phyloP scores from a whole-genome alignment of 805 yeast species.

The Candida bentonensis region DNA sequence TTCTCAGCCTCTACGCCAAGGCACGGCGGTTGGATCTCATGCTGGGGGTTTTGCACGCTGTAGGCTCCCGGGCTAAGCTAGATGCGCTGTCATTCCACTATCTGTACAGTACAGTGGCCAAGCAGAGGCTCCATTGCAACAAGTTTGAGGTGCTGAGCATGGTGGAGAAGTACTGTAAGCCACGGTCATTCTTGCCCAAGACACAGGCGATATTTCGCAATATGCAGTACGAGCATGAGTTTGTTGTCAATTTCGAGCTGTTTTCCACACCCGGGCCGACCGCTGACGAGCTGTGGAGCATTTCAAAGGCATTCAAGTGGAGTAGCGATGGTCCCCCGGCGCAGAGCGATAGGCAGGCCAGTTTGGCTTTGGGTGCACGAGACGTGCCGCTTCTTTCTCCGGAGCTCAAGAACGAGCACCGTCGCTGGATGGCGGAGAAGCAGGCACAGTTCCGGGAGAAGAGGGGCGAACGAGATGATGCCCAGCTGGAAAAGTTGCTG shows the following conservation, averaged over 20 bases:
- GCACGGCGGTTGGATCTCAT: background rate
- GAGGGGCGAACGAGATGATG: background rate
- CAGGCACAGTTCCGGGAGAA: background rate
- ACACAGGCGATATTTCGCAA: background rate
- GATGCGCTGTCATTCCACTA: background rate
- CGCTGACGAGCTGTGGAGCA: background rate
- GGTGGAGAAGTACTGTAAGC: background rate
- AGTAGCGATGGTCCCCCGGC: background rate
- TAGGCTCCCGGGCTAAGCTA: background rate
- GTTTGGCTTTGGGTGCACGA: background rate
- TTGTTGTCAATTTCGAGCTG: background rate
- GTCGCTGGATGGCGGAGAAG: background rate
- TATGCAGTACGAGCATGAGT: background rate
- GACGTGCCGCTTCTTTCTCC: background rate
- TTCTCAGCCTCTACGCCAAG: background rate
- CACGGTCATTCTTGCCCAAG: background rate
- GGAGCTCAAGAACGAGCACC: background rate
- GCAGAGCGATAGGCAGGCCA: background rate
- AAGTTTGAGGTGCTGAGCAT: background rate
- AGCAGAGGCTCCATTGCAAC: background rate
- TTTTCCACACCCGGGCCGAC: background rate
- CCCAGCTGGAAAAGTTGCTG: background rate
- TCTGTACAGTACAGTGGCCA: background rate
- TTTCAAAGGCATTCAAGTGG: background rate
- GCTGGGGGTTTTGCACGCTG: background rate